Evolutionary conservation across 2,329 filamentous ascomycete genomes (phyloP), one percentile per base, ranked within the genome.

Genomic region (Aspergillus luchuensis): DNA sequence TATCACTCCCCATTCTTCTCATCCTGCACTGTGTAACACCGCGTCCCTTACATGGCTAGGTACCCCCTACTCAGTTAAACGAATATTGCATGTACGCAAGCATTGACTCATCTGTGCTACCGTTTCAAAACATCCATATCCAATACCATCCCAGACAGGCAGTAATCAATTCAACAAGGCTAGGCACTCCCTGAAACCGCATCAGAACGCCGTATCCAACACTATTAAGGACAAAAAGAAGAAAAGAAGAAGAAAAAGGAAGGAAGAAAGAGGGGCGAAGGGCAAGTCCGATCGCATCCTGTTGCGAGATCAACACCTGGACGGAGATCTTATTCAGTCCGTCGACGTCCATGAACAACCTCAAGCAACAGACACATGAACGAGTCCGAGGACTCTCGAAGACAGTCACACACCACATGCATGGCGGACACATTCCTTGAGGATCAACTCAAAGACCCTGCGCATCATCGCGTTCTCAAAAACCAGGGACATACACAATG

Each of bases 401-500:
- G 47, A 19, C 15, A 49, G 45, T 11, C 47, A 30, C 47, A 50
- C 47, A 19, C 47, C n/a, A 28, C 15, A 19, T 5, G 25, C 8
- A 11, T 8, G 25, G 47, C n/a, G 25, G 47, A 50, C 47, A 50
- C 10, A 28, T 19, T 45, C 17, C 47, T 30, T n/a, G 3, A 17
- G 1, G 10, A 10, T 21, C 53, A 36, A 47, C 23, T 47, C 41
- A 15, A 47, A 23, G 50, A 19, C 17, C 47, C 8, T n/a, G 21
- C 30, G 15, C 50, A 23, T 50, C 47, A 30, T 19, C 19, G 49
- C 10, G 30, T 19, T 54, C 49, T 53, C 48, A 47, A 57, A 51
- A 41, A 45, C 19, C 59, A 61, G 62, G 62, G 60, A 65, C 64
- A 67, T 67, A 53, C 62, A 66, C 62, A 21, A 66, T 56, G 57